Evolutionary conservation across 2,329 filamentous ascomycete species (phyloP).

Genomic region (Ceratocystis huliohia): DNA sequence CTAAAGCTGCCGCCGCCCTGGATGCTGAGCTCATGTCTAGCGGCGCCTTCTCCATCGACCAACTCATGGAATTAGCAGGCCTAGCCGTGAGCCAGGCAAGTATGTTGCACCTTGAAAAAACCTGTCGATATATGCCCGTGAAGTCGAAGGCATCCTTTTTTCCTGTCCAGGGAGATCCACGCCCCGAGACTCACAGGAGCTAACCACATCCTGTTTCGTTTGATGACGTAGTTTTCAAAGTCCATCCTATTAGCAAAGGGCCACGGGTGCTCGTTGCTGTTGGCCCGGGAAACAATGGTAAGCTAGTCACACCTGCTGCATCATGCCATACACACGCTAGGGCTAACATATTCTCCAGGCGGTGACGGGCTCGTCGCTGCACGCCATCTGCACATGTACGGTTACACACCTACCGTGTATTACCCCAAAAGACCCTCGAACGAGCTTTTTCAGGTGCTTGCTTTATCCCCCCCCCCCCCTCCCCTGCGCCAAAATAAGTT

Average conservation of each 20-base stretch:
- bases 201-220: not conserved
- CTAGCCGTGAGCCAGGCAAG: slow-evolving; percentile 84
- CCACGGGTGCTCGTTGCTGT: slow-evolving; percentile 74
- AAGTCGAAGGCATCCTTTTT: not conserved
- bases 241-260: slow-evolving; percentile 64
- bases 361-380: slow-evolving; percentile 92
- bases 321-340: slow-evolving; percentile 8
- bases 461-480: slow-evolving; percentile 21
- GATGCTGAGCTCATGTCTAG: slow-evolving; percentile 90
- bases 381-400: slow-evolving; percentile 80
- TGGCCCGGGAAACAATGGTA: slow-evolving; percentile 65
- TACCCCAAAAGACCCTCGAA: slow-evolving; percentile 88
- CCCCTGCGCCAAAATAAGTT: not conserved
- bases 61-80: slow-evolving; percentile 93
- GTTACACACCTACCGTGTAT: slow-evolving; percentile 78
- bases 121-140: not conserved
- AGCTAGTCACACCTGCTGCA: slow-evolving; percentile 20
- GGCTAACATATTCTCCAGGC: slow-evolving; percentile 38
- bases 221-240: slow-evolving; percentile 52
- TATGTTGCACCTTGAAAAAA: slow-evolving; percentile 29
- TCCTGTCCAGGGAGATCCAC: not conserved
- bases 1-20: slow-evolving; percentile 75
- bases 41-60: slow-evolving; percentile 81
- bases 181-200: not conserved
- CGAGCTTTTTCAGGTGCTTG: slow-evolving; percentile 71